These are phyloP conservation scores for Clitoria ternatea DNA, from an alignment of 306 rosid genomes.

Conservation along the genomic window DNA sequence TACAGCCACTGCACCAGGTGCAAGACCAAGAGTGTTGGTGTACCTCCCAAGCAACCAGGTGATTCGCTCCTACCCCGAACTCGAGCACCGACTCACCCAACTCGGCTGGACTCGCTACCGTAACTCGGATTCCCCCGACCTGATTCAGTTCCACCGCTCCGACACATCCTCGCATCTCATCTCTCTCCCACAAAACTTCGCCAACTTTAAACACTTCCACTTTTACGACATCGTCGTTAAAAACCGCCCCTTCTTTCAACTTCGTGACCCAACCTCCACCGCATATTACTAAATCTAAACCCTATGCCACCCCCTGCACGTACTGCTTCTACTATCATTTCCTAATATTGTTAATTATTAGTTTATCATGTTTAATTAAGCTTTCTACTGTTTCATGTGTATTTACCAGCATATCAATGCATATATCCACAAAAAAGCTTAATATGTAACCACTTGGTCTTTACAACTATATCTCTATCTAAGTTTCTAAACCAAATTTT, in stretches of 20 bases:
- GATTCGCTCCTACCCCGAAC: conserved; percentile 56
- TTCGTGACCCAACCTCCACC: conserved; percentile 44
- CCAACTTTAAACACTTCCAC: conserved; percentile 51
- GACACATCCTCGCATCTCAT: conserved; percentile 57
- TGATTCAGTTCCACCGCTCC: conserved; percentile 81
- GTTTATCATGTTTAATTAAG: too few species aligned
- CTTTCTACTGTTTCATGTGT: too few species aligned
- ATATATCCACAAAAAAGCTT: too few species aligned
- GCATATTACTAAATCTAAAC: neutral
- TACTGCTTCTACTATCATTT: too few species aligned
- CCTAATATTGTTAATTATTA: too few species aligned
- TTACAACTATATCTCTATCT: too few species aligned
- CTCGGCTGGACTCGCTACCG: conserved; percentile 81
- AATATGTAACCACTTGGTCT: too few species aligned
- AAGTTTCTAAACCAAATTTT: too few species aligned
- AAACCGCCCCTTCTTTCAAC: conserved; percentile 67
- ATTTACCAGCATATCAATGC: too few species aligned
- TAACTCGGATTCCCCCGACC: conserved; percentile 30
- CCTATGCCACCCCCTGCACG: too few species aligned
- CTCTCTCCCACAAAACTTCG: conserved; percentile 54
- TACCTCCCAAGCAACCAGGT: conserved; percentile 65
- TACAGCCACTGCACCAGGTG: conserved; percentile 85
- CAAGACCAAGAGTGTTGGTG: conserved; percentile 63
- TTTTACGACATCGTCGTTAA: conserved; percentile 78
- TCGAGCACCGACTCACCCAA: conserved; percentile 60